Percentiles rank a stretch among this genome's conserved stretches.
Evolutionary conservation across 2,329 filamentous ascomycete species (phyloP).

Genomic region (Tolypocladium capitatum): DNA sequence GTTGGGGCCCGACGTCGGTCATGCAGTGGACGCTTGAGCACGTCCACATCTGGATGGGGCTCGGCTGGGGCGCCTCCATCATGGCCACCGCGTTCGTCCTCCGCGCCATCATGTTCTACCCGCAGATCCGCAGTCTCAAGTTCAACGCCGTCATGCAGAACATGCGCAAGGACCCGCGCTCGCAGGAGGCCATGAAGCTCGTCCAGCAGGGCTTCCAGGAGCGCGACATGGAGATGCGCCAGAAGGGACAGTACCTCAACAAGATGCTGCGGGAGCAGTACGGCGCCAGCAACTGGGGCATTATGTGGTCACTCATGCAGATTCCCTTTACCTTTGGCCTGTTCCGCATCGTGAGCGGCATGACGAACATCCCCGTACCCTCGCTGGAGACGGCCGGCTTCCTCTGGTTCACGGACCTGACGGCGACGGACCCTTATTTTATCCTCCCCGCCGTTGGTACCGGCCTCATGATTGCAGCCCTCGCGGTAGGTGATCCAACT

Average conservation of each 20-base stretch:
- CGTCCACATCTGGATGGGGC: slow-evolving; percentile 59
- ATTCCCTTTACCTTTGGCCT: slow-evolving; percentile 65
- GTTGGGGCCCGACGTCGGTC: slow-evolving; percentile 61
- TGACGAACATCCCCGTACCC: slow-evolving; percentile 69
- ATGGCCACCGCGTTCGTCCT: slow-evolving; percentile 49
- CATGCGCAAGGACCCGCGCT: slow-evolving; percentile 40
- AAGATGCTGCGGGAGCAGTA: slow-evolving; percentile 24
- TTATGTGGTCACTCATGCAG: slow-evolving; percentile 27
- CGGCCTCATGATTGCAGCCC: slow-evolving; percentile 38
- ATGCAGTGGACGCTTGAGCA: slow-evolving; percentile 73
- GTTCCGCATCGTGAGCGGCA: slow-evolving; percentile 63
- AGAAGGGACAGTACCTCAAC: slow-evolving; percentile 20
- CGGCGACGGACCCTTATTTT: slow-evolving; percentile 62
- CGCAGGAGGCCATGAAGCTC: slow-evolving; percentile 31
- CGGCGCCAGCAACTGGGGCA: slow-evolving; percentile 17
- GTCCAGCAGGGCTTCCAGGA: slow-evolving; percentile 29
- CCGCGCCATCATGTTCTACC: slow-evolving; percentile 52
- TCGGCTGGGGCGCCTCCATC: slow-evolving; percentile 77
- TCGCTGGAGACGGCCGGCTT: slow-evolving; percentile 57
- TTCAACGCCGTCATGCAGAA: slow-evolving; percentile 44
- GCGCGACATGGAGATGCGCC: slow-evolving; percentile 30
- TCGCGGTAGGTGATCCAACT: slow-evolving; percentile 29
- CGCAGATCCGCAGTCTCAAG: slow-evolving; percentile 28
- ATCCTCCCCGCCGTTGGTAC: slow-evolving; percentile 55
- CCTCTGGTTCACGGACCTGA: slow-evolving; percentile 70